Evolutionary conservation across 2,329 filamentous ascomycete species (phyloP).

Genomic region (Pestalotiopsis sp.): DNA sequence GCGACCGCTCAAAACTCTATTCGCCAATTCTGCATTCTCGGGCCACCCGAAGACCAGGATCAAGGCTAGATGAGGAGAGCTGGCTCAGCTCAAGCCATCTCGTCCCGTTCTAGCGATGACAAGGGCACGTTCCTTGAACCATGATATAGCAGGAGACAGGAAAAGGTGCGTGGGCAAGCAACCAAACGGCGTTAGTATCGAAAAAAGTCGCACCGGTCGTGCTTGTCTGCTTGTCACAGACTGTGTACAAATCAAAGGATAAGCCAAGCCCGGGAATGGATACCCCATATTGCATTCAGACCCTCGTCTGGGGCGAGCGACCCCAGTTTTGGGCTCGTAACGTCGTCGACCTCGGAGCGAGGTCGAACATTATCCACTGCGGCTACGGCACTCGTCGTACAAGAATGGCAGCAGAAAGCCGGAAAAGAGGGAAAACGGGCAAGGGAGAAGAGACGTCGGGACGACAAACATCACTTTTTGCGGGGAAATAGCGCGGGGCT

Average conservation of each 20-base stretch:
- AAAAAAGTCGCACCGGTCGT: neutral
- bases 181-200: neutral
- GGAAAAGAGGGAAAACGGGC: neutral
- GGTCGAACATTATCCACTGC: neutral
- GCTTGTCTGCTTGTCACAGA: neutral
- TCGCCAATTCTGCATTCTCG: neutral
- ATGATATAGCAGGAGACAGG: neutral
- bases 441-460: neutral
- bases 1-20: constrained; percentile 5
- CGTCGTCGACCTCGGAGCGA: neutral
- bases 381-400: neutral
- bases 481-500: neutral
- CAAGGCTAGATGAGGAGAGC: neutral
- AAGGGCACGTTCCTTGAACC: neutral
- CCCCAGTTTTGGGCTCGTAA: neutral
- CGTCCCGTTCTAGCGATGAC: neutral
- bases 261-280: neutral
- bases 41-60: neutral
- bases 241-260: neutral
- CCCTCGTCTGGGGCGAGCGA: neutral
- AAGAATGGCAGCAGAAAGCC: neutral
- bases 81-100: neutral
- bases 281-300: neutral
- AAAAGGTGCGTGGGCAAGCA: neutral
- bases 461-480: neutral